phyloP scores from a whole-genome alignment of 106 monocot genomes.

The Platanthera guangdongensis region DNA sequence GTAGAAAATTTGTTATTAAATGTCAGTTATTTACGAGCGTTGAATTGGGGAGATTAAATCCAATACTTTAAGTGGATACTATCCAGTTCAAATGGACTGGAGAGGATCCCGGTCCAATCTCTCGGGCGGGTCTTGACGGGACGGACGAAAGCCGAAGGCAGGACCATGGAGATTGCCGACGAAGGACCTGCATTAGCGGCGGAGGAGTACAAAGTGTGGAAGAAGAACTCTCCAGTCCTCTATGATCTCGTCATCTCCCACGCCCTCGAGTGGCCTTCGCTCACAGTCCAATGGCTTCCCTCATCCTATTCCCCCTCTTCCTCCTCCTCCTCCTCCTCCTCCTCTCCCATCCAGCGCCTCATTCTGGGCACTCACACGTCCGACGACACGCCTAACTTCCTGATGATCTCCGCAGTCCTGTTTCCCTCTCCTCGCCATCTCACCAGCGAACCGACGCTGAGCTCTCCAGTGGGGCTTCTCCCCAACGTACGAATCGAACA shows the following conservation, averaged over 20 bases:
- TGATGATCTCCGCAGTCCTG: slow-evolving; percentile 47
- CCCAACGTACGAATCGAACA: slow-evolving; percentile 39
- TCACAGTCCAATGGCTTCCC: slow-evolving; percentile 75
- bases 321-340: too few relatives aligned
- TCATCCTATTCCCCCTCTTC: slow-evolving; percentile 7
- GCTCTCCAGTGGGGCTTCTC: slow-evolving; percentile 2
- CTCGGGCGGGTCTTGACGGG: background rate
- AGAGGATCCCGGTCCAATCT: too few relatives aligned
- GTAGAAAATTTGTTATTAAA: too few relatives aligned
- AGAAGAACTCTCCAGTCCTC: slow-evolving; percentile 82
- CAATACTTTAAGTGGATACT: too few relatives aligned
- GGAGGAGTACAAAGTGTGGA: slow-evolving; percentile 76
- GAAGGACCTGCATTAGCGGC: slow-evolving; percentile 12
- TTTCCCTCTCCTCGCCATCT: slow-evolving; percentile 28
- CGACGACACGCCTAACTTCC: slow-evolving; percentile 61
- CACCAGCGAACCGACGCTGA: slow-evolving; percentile 4
- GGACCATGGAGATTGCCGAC: background rate
- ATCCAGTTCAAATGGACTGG: too few relatives aligned
- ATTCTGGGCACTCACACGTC: slow-evolving; percentile 86
- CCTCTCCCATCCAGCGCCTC: slow-evolving; percentile 16
- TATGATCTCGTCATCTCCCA: slow-evolving; percentile 91
- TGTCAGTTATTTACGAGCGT: too few relatives aligned
- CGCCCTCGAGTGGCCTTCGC: slow-evolving; percentile 79
- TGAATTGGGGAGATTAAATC: too few relatives aligned
- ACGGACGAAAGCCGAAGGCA: background rate